phyloP scores from a whole-genome alignment of 2,329 filamentous ascomycete species.

The Aspergillus glaucus region DNA sequence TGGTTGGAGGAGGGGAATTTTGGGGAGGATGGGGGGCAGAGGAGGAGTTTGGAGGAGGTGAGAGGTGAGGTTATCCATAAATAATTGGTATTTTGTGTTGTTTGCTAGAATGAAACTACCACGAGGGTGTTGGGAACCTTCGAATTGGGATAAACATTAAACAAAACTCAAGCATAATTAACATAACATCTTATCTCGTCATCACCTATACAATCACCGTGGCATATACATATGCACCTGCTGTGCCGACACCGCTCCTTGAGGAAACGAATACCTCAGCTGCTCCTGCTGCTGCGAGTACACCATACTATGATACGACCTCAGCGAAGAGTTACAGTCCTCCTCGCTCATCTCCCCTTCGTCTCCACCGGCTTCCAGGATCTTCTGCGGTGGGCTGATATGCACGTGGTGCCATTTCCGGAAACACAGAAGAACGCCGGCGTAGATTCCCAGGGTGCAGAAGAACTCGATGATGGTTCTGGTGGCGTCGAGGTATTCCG shows the following conservation, averaged over 20 bases:
- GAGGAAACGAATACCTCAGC: neutral
- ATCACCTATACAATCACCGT: neutral
- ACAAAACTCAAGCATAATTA: no score
- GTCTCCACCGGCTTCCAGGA: neutral
- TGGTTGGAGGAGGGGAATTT: constrained; percentile 56
- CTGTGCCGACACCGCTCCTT: neutral
- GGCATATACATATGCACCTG: neutral
- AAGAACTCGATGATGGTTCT: constrained; percentile 11
- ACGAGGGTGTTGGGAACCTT: no score
- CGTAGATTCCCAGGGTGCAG: constrained; percentile 14
- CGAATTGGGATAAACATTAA: no score
- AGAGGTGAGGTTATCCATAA: constrained; percentile 7
- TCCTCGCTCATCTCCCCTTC: neutral
- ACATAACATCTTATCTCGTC: neutral
- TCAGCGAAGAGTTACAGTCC: neutral
- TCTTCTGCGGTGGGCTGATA: neutral
- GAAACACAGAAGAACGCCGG: constrained; percentile 15
- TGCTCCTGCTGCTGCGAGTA: neutral
- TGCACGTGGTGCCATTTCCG: constrained; percentile 9
- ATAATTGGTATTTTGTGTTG: no score
- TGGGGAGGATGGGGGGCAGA: constrained; percentile 49
- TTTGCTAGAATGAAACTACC: no score
- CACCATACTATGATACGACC: neutral
- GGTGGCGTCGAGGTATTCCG: constrained; percentile 7
- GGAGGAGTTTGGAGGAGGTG: constrained; percentile 37